Evolutionary conservation across 495 filamentous ascomycete species (phyloP).

Genomic region (Bacidia gigantensis): DNA sequence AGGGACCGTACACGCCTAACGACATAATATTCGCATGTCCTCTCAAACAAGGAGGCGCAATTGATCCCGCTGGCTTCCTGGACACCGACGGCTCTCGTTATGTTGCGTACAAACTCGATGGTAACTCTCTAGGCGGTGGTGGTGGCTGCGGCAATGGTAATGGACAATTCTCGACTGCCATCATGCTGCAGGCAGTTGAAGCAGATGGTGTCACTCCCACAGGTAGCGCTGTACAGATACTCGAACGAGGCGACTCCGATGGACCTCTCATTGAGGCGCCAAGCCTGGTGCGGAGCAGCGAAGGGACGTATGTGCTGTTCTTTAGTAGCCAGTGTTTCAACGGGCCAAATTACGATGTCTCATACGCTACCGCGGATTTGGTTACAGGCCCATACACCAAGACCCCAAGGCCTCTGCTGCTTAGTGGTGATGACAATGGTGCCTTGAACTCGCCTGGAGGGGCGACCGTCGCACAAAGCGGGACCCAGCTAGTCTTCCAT

Average conservation of each 20-base stretch:
- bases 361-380: conserved; percentile 34
- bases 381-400: conserved; percentile 34
- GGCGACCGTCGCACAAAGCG: conserved; percentile 27
- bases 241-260: conserved; percentile 36
- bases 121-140: conserved; percentile 37
- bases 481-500: conserved; percentile 34
- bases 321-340: conserved; percentile 42
- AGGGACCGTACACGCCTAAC: conserved; percentile 26
- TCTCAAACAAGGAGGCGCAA: conserved; percentile 27
- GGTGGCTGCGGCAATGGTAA: conserved; percentile 35
- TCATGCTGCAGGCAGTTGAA: conserved; percentile 39
- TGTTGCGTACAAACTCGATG: conserved; percentile 41
- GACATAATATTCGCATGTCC: conserved; percentile 23
- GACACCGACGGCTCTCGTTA: conserved; percentile 24
- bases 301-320: conserved; percentile 41
- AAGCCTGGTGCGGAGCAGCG: conserved; percentile 26
- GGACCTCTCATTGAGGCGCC: conserved; percentile 45
- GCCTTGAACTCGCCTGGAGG: conserved; percentile 36
- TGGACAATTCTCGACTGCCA: conserved; percentile 32
- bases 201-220: conserved; percentile 35
- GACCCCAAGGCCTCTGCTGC: conserved; percentile 24
- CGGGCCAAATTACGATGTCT: conserved; percentile 35
- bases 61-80: conserved; percentile 26
- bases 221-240: conserved; percentile 30
- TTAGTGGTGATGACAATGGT: conserved; percentile 26